Evolutionary conservation across 2,329 filamentous ascomycete species (phyloP).

Genomic region (Penicillium thymicola): DNA sequence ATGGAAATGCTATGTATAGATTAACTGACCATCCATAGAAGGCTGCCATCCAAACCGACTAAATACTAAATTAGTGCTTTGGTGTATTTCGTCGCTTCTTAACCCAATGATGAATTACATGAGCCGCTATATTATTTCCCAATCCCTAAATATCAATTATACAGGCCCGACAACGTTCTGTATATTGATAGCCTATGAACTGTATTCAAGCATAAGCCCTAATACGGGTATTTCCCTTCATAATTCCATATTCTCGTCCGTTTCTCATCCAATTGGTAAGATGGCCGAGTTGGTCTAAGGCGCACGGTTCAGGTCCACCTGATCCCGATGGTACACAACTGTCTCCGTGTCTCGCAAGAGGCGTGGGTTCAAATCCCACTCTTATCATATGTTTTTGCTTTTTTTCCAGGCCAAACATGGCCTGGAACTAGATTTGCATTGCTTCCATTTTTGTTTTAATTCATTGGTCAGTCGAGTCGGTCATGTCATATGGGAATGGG

Average conservation of each 20-base stretch:
- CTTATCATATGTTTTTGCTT: conserved; percentile 9
- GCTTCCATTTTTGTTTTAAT: no score
- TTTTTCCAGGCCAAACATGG: not conserved
- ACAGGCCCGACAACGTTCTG: not conserved
- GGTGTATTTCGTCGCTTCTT: not conserved
- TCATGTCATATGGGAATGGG: no score
- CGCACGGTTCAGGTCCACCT: conserved; percentile 35
- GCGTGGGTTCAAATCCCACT: conserved; percentile 14
- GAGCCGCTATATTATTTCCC: not conserved
- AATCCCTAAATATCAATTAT: not conserved
- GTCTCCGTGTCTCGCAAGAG: conserved; percentile 13
- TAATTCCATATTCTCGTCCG: no score
- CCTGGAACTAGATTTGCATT: no score
- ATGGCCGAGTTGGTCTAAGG: conserved; percentile 39
- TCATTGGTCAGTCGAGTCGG: no score
- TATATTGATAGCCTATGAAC: not conserved
- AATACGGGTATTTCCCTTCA: rapidly evolving
- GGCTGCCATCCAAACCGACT: no score
- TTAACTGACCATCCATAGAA: no score
- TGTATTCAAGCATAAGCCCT: not conserved
- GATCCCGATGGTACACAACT: conserved; percentile 18
- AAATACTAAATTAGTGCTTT: no score
- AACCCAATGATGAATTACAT: not conserved
- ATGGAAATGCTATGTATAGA: not conserved
- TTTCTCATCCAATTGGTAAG: conserved; percentile 13